Percentiles rank a stretch among this genome's conserved stretches.
These are phyloP conservation scores for Neurospora sublineolata DNA, from an alignment of 495 filamentous ascomycete genomes.

Conservation along the genomic window DNA sequence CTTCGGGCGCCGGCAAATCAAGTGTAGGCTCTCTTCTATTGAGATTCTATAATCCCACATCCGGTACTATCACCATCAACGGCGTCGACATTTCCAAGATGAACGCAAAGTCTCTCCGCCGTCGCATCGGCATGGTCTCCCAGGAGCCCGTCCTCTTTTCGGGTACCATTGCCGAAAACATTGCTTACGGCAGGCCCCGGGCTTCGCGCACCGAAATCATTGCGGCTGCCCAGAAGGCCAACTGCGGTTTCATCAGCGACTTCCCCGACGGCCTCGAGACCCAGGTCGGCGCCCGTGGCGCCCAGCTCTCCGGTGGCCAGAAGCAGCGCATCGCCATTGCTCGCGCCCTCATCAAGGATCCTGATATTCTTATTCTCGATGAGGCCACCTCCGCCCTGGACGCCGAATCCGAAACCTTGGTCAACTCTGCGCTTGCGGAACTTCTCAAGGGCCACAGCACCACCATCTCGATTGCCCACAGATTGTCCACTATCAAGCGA, in stretches of 20 bases:
- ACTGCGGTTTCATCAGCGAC: constrained; percentile 91
- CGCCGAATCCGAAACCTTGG: constrained; percentile 93
- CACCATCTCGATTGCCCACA: constrained; percentile 93
- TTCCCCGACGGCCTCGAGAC: constrained; percentile 95
- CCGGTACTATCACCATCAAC: constrained; percentile 71
- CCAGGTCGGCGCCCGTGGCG: constrained; percentile 80
- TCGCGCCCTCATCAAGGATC: constrained; percentile 84
- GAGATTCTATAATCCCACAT: constrained; percentile 77
- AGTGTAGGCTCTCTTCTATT: constrained; percentile 83
- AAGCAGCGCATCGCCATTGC: constrained; percentile 98
- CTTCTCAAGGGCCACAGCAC: constrained; percentile 80
- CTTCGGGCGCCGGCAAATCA: constrained; percentile 87
- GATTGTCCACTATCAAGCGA: constrained; percentile 89
- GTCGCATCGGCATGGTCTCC: constrained; percentile 87
- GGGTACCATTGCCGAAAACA: constrained; percentile 92
- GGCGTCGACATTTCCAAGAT: constrained; percentile 72
- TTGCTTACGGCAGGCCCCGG: constrained; percentile 77
- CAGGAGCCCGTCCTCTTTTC: constrained; percentile 96
- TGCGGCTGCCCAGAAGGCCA: constrained; percentile 80
- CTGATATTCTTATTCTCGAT: constrained; percentile 91
- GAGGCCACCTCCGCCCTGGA: constrained; percentile 91
- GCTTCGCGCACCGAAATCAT: constrained; percentile 75
- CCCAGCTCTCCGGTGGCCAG: constrained; percentile 89
- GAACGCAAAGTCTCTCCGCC: constrained; percentile 89
- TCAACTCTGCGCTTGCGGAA: constrained; percentile 74